A percentile compares a stretch with the other conserved stretches of the same genome.
Evolutionary conservation across 208 protist species (phyloP).

Genomic region (Wallacemonas sp.): DNA sequence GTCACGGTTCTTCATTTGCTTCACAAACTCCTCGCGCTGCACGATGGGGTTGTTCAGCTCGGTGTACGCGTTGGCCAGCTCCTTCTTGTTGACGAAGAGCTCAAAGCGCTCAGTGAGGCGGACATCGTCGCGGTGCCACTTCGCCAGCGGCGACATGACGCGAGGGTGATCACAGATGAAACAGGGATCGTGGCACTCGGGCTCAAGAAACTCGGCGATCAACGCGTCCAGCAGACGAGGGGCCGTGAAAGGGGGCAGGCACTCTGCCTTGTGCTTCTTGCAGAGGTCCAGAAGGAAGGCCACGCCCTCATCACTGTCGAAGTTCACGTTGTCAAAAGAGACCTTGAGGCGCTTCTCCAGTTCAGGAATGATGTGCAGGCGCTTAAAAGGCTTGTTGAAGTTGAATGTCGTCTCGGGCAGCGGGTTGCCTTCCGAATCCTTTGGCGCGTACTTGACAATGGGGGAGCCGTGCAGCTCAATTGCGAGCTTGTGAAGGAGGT

Average conservation of each 20-base stretch:
- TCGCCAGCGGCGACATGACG: slow-evolving; percentile 99
- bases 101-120: slow-evolving; percentile 99
- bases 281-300: slow-evolving; percentile 91
- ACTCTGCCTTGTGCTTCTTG: slow-evolving; percentile 92
- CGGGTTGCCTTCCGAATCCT: slow-evolving; percentile 81
- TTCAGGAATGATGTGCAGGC: slow-evolving; percentile 95
- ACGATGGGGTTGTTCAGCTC: slow-evolving; percentile 99
- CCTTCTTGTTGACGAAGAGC: slow-evolving; percentile 98
- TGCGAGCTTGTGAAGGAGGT: slow-evolving; percentile 95
- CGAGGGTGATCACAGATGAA: slow-evolving; percentile 99
- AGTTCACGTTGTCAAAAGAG: slow-evolving; percentile 80
- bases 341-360: slow-evolving; percentile 92
- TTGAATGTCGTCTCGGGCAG: slow-evolving; percentile 94
- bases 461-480: slow-evolving; percentile 93
- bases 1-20: slow-evolving; percentile 93
- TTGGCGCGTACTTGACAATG: slow-evolving; percentile 94
- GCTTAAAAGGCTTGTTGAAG: slow-evolving; percentile 98
- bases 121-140: slow-evolving; percentile 95
- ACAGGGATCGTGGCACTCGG: slow-evolving; percentile 97
- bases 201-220: slow-evolving; percentile 96
- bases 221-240: slow-evolving; percentile 98
- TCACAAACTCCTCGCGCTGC: slow-evolving; percentile 98
- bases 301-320: slow-evolving; percentile 69
- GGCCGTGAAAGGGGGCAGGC: slow-evolving; percentile 93
- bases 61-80: slow-evolving; percentile 99